Conservation (phyloP, 106 monocot species). For the Allium sativum region DNA sequence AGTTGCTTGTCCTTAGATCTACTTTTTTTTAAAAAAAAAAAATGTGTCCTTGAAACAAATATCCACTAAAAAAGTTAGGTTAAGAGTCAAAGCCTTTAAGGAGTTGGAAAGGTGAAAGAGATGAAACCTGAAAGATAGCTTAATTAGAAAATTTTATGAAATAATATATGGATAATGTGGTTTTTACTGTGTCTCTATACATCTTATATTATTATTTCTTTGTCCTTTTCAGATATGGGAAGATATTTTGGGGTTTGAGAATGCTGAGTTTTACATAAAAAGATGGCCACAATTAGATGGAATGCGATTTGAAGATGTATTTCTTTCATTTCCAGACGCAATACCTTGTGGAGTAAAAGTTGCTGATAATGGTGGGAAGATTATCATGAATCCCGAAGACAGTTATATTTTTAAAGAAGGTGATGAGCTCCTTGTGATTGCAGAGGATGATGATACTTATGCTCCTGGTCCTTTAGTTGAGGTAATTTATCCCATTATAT, state of each 20-base stretch:
- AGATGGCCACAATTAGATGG: constrained; percentile 83
- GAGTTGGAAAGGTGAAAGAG: too few species aligned
- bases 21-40: too few species aligned
- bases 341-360: constrained; percentile 94
- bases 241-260: constrained; percentile 94
- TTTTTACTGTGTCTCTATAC: too few species aligned
- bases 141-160: too few species aligned
- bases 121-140: too few species aligned
- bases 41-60: too few species aligned
- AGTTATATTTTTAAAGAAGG: constrained; percentile 80
- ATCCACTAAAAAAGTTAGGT: too few species aligned
- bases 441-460: constrained; percentile 97
- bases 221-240: constrained; percentile 85
- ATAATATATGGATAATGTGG: too few species aligned
- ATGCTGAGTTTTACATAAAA: constrained; percentile 96
- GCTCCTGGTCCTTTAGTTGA: constrained; percentile 45
- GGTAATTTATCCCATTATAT: constrained; percentile 19
- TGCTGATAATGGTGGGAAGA: constrained; percentile 62
- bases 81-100: too few species aligned
- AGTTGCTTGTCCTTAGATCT: too few species aligned
- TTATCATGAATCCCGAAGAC: constrained; percentile 77
- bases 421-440: constrained; percentile 87
- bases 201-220: neutral
- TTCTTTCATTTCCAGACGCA: constrained; percentile 83
- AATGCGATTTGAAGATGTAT: constrained; percentile 60